Percentiles rank a stretch among this genome's conserved stretches.
Evolutionary conservation across 129 eudicot species (phyloP).

Genomic region (Cynara cardunculus): DNA sequence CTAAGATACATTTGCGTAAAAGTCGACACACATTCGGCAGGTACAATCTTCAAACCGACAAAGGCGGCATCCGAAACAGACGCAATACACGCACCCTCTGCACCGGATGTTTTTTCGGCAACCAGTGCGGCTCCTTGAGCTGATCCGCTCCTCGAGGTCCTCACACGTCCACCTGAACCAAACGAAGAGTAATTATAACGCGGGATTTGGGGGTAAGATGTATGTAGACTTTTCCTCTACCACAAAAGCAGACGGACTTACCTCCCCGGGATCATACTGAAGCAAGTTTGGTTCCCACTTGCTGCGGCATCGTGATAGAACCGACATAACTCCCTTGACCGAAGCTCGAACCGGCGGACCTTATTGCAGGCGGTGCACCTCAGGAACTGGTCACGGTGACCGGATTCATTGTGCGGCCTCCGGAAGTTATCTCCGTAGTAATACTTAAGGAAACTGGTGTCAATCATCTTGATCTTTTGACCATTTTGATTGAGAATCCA

Average conservation of each 20-base stretch:
- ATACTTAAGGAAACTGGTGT: slow-evolving; percentile 16
- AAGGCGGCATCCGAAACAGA: background rate
- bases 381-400: slow-evolving; percentile 28
- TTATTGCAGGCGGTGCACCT: slow-evolving; percentile 22
- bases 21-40: background rate
- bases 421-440: slow-evolving; percentile 8
- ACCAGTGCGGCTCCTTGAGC: background rate
- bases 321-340: slow-evolving; percentile 14
- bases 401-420: slow-evolving; percentile 2
- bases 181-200: background rate
- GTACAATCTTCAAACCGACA: background rate
- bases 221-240: background rate
- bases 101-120: background rate
- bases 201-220: background rate
- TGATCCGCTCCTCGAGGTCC: background rate
- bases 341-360: slow-evolving; percentile 17
- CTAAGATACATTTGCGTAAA: background rate
- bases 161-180: background rate
- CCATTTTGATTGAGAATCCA: background rate
- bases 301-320: slow-evolving; percentile 19
- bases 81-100: background rate
- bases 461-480: background rate
- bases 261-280: slow-evolving; percentile 19
- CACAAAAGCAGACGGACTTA: slow-evolving; percentile 1
- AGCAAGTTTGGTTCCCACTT: background rate